These are phyloP conservation scores for Neurospora sp. DNA, from an alignment of 495 filamentous ascomycete genomes.

Conservation along the genomic window DNA sequence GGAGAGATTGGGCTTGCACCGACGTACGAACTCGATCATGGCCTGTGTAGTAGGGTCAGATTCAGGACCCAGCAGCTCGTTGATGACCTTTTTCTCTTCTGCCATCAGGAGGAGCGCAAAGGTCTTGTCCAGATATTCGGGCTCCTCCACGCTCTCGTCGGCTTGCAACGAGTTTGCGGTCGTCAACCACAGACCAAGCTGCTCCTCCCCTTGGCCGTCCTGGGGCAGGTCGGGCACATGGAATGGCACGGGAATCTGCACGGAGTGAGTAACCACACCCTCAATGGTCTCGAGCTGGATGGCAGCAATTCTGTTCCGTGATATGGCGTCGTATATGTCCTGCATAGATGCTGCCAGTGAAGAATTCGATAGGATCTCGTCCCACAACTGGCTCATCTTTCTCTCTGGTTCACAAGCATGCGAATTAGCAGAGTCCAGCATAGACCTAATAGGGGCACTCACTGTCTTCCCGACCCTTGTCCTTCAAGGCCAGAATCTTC, in stretches of 20 bases:
- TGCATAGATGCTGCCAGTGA: constrained; percentile 77
- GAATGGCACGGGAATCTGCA: constrained; percentile 76
- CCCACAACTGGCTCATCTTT: constrained; percentile 50
- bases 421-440: not conserved
- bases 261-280: constrained; percentile 51
- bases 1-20: constrained; percentile 74
- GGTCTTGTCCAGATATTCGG: constrained; percentile 62
- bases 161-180: constrained; percentile 67
- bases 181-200: constrained; percentile 74
- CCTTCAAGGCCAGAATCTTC: constrained; percentile 64
- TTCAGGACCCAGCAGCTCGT: constrained; percentile 52
- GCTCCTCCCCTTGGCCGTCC: constrained; percentile 46
- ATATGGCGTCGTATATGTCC: constrained; percentile 69
- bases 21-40: constrained; percentile 73
- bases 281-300: constrained; percentile 38
- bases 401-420: constrained; percentile 28
- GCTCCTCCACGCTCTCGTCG: constrained; percentile 52
- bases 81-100: constrained; percentile 71
- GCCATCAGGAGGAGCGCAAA: constrained; percentile 79
- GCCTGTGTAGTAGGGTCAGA: constrained; percentile 59
- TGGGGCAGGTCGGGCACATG: constrained; percentile 64
- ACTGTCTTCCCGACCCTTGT: constrained; percentile 70
- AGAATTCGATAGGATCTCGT: constrained; percentile 59
- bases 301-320: constrained; percentile 68
- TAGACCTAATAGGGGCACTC: constrained; percentile 13